Percentiles rank a stretch among this genome's conserved stretches.
Evolutionary conservation across 768 basidiomycete genomes (phyloP).

Genomic region (Rhodosporidiobolus sp.): DNA sequence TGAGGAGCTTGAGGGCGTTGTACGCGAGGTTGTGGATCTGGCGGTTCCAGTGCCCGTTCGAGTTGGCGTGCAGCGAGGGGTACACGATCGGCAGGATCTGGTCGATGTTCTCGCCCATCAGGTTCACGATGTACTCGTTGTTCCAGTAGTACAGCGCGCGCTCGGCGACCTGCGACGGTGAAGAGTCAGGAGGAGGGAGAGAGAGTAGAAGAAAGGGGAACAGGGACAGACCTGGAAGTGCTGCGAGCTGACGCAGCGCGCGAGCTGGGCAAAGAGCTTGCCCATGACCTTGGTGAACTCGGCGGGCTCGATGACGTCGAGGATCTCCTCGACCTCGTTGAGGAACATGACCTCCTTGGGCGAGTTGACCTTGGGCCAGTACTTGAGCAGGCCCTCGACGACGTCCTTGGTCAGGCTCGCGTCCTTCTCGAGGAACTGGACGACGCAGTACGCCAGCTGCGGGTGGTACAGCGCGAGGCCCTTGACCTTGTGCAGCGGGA

Average conservation of each 20-base stretch:
- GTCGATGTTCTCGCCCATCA: constrained; percentile 93
- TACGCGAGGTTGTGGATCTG: constrained; percentile 99
- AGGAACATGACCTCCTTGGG: constrained; percentile 99
- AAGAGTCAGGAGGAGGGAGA: neutral
- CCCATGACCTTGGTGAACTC: constrained; percentile 96
- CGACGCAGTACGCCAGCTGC: constrained; percentile 98
- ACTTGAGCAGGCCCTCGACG: constrained; percentile 89
- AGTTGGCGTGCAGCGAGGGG: constrained; percentile 91
- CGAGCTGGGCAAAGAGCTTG: constrained; percentile 86
- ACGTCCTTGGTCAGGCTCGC: constrained; percentile 88
- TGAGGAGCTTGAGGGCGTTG: constrained; percentile 94
- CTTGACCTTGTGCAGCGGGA: constrained; percentile 95
- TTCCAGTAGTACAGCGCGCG: constrained; percentile 97
- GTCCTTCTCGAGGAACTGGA: constrained; percentile 98
- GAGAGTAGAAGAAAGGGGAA: neutral
- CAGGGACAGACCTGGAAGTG: constrained; percentile 74
- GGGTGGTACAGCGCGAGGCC: constrained; percentile 96
- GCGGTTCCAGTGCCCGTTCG: constrained; percentile 96
- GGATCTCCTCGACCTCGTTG: constrained; percentile 97
- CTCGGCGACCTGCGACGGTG: constrained; percentile 67
- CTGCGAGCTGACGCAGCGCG: constrained; percentile 96
- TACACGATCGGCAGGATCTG: constrained; percentile 92
- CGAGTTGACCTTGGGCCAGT: constrained; percentile 98
- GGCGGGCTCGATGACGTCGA: constrained; percentile 93
- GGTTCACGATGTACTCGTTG: constrained; percentile 98